These are phyloP conservation scores for Cicer arietinum DNA, from an alignment of 306 rosid species.

Conservation along the genomic window DNA sequence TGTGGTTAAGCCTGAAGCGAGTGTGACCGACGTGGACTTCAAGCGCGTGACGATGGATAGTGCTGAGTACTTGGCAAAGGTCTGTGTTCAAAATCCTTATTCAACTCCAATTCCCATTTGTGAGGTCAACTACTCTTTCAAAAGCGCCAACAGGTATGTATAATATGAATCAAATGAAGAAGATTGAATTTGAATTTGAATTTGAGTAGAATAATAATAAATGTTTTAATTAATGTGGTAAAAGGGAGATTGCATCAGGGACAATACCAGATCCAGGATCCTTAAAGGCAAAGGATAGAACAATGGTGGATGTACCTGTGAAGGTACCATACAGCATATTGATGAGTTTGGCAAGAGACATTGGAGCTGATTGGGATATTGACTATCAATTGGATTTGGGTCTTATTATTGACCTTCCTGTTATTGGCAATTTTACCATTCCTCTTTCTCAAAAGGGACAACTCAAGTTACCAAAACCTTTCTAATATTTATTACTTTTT, in stretches of 20 bases:
- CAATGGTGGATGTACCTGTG: conserved; percentile 68
- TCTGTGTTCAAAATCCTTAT: conserved; percentile 70
- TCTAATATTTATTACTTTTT: conserved; percentile 31
- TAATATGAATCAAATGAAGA: no score
- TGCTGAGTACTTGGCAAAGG: conserved; percentile 66
- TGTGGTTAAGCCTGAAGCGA: conserved; percentile 77
- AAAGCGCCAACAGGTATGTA: conserved; percentile 54
- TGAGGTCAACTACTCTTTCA: conserved; percentile 71
- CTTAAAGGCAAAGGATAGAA: conserved; percentile 57
- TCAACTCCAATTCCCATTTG: conserved; percentile 66
- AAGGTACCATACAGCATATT: conserved; percentile 72
- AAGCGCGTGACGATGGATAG: conserved; percentile 52
- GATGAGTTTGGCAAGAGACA: conserved; percentile 68
- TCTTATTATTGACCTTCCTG: conserved; percentile 76
- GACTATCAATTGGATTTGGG: conserved; percentile 72
- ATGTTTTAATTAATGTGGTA: not conserved
- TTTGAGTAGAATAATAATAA: no score
- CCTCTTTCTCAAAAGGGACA: conserved; percentile 82
- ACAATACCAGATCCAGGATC: conserved; percentile 86
- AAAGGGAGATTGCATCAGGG: conserved; percentile 76
- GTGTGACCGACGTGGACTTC: conserved; percentile 66
- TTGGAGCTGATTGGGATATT: conserved; percentile 87
- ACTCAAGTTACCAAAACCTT: conserved; percentile 74
- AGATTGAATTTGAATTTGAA: no score
- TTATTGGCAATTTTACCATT: conserved; percentile 70